Evolutionary conservation across 1,284 basidiomycete genomes (phyloP).

Genomic region (Calocybe gambosa): DNA sequence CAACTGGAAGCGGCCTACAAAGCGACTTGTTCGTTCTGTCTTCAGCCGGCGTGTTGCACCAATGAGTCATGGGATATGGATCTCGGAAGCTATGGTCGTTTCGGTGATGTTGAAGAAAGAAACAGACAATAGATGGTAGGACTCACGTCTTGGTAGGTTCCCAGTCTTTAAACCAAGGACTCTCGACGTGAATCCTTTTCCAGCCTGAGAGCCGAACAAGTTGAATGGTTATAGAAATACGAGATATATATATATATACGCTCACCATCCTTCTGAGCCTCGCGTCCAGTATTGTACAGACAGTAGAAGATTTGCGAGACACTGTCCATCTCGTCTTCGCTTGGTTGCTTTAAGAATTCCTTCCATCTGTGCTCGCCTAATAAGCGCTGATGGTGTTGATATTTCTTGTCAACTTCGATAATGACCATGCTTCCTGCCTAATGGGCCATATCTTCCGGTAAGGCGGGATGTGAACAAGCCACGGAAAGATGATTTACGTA

Average conservation of each 20-base stretch:
- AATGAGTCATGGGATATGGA: conserved; percentile 52
- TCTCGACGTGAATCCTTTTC: conserved; percentile 49
- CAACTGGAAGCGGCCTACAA: conserved; percentile 51
- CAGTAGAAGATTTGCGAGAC: conserved; percentile 50
- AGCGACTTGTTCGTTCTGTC: conserved; percentile 48
- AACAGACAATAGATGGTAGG: neutral
- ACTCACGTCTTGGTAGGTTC: conserved; percentile 31
- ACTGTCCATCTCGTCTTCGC: conserved; percentile 33
- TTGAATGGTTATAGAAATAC: neutral
- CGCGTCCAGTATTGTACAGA: conserved; percentile 35
- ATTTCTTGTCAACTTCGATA: conserved; percentile 46
- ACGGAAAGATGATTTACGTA: conserved; percentile 26
- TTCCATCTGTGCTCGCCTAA: conserved; percentile 64
- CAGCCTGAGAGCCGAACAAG: conserved; percentile 42
- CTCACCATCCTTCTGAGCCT: conserved; percentile 38
- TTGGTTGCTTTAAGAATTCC: conserved; percentile 43
- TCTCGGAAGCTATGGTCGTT: conserved; percentile 21
- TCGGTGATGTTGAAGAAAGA: neutral
- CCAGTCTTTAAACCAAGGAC: conserved; percentile 52
- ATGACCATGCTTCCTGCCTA: conserved; percentile 63
- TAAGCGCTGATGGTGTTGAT: conserved; percentile 34
- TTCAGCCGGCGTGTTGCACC: conserved; percentile 48
- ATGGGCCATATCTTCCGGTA: neutral
- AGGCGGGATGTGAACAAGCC: neutral
- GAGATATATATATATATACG: neutral